Evolutionary conservation across 2,329 filamentous ascomycete species (phyloP), one percentile per base, ranked within the genome.

Genomic region (Colletotrichum sidae): DNA sequence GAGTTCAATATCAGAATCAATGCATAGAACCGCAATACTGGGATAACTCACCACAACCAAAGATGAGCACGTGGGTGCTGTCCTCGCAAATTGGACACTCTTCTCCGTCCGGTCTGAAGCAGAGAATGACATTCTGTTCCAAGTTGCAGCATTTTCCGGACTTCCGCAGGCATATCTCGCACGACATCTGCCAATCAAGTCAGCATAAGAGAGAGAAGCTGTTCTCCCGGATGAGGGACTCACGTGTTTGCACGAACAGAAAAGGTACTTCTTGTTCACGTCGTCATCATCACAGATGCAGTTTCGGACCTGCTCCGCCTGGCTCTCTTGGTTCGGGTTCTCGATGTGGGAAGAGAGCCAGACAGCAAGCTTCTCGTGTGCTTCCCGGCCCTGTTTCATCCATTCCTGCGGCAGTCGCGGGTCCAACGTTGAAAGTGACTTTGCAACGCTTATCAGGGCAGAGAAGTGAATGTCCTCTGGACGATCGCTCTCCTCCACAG

Each of bases 11-110:
- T 52, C n/a, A 38, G 34, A 49, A 34, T 4, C 2, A 13, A 17
- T 17, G 3, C 7, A 15, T 35, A 3, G 33, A 11, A 15, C 6
- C 6, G 13, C 12, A 38, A 38, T 13, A 11, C 8, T 2, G 6
- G 15, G 6, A n/a, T n/a, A 2, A 52, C 55, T 45, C n/a, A 58
- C 55, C 55, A 6, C 55, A 58, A 13, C n/a, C n/a, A 33, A 58
- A 58, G 37, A 58, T 58, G 8, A 51, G 15, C 17, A 52, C 33
- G 4, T 17, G 38, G 4, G 34, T 51, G 25, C 13, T 12, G 11
- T 58, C 55, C 11, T 51, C 46, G 33, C 55, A 58, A 7, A 58
- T 58, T 11, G 55, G 38, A 39, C 55, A 58, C 13, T 58, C 55
- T 3, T 17, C 25, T 41, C 38, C n/a, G 6, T 52, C 33, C 4